Conservation (phyloP, 2,329 filamentous ascomycete species). For the Aspergillus pseudonomiae region DNA sequence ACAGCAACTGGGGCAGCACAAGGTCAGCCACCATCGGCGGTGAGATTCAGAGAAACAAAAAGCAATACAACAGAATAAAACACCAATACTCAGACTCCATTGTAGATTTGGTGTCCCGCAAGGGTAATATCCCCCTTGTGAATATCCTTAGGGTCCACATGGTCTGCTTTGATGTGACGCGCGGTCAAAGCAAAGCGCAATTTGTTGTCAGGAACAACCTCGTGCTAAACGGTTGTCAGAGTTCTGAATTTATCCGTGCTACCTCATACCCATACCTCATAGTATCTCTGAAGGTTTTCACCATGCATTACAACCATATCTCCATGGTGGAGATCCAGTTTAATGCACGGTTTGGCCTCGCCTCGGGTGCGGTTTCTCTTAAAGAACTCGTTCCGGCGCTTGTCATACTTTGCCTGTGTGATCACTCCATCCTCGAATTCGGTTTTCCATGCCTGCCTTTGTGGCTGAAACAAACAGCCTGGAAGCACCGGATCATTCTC, state of each 20-base stretch:
- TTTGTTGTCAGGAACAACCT: constrained; percentile 32
- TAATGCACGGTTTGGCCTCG: constrained; percentile 38
- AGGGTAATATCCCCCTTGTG: constrained; percentile 34
- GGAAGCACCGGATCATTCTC: constrained; percentile 35
- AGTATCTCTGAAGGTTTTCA: constrained; percentile 56
- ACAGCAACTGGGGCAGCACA: background rate
- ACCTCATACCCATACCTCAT: constrained; percentile 43
- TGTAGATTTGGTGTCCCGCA: constrained; percentile 29
- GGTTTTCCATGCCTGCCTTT: constrained; percentile 29
- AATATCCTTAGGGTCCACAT: constrained; percentile 24
- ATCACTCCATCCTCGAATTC: constrained; percentile 24
- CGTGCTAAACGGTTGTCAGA: constrained; percentile 28
- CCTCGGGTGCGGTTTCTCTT: constrained; percentile 28
- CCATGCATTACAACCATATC: constrained; percentile 64
- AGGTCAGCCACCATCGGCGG: background rate
- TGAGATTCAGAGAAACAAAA: background rate
- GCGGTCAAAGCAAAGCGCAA: constrained; percentile 42
- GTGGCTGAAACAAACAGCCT: constrained; percentile 30
- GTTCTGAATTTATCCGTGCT: background rate
- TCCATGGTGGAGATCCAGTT: constrained; percentile 56
- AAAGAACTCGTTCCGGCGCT: constrained; percentile 27
- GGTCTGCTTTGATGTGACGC: constrained; percentile 34
- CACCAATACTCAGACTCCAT: constrained; percentile 28
- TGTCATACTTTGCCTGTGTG: constrained; percentile 24
- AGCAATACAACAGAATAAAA: background rate